phyloP scores from a whole-genome alignment of 2,329 filamentous ascomycete species.

The Fusarium devonianum region DNA sequence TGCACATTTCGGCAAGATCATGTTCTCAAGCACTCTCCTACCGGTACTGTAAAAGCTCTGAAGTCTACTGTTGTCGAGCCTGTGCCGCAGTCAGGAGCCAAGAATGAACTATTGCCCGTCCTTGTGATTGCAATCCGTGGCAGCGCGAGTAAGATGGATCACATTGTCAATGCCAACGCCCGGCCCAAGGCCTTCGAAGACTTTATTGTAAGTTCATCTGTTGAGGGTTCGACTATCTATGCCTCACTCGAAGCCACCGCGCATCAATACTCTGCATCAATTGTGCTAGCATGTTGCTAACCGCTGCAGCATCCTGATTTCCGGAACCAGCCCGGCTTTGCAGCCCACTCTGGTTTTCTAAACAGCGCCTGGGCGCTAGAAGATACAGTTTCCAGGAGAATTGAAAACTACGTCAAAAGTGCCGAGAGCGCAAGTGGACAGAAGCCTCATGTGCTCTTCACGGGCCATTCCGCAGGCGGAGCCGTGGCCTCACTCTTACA shows the following conservation, averaged over 20 bases:
- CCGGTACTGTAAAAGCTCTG: conserved; percentile 26
- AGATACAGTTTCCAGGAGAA: conserved; percentile 5
- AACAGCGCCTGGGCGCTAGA: conserved; percentile 26
- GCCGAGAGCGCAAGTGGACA: neutral
- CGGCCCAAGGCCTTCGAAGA: conserved; percentile 1
- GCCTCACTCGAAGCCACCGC: too few relatives aligned
- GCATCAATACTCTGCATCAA: neutral
- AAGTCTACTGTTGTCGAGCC: conserved; percentile 25
- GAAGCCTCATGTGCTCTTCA: conserved; percentile 31
- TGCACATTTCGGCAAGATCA: conserved; percentile 20
- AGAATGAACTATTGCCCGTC: conserved; percentile 12
- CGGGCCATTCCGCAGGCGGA: conserved; percentile 38
- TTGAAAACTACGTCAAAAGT: conserved; percentile 7
- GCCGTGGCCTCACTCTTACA: conserved; percentile 34
- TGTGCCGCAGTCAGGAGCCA: neutral
- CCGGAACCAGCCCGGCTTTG: neutral
- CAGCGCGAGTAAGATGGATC: conserved; percentile 37
- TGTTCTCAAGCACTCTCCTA: conserved; percentile 12
- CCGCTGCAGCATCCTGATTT: conserved; percentile 4
- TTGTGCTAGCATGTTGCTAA: neutral
- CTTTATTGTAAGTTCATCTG: conserved; percentile 29
- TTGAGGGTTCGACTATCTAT: neutral
- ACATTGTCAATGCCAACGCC: conserved; percentile 32
- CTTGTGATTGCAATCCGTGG: conserved; percentile 34
- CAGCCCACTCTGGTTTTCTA: conserved; percentile 33